Percentiles rank a stretch among this genome's conserved stretches.
phyloP scores from a whole-genome alignment of 805 yeast species.

The Lipomyces lipofer region DNA sequence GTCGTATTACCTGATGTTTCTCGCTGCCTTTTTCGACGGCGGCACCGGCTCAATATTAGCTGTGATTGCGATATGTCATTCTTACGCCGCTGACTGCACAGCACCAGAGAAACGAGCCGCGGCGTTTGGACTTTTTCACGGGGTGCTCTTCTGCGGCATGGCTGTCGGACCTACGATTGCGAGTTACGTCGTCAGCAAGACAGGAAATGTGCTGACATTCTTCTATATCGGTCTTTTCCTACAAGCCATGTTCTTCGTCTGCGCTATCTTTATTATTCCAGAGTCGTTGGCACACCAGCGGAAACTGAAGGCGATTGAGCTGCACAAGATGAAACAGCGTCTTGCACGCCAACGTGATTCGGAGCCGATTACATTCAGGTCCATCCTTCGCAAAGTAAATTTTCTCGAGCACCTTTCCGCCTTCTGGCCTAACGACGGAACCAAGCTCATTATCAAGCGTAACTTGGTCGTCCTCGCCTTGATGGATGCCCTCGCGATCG shows the following conservation, averaged over 20 bases:
- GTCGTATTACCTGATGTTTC: constrained; percentile 18
- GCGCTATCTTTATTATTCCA: constrained; percentile 16
- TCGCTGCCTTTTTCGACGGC: constrained; percentile 21
- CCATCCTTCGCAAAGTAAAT: constrained; percentile 8
- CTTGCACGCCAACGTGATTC: not conserved
- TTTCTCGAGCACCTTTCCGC: constrained; percentile 16
- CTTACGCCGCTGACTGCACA: constrained; percentile 24
- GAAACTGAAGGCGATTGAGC: constrained; percentile 10
- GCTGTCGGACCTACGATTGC: constrained; percentile 27
- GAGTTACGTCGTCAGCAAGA: constrained; percentile 8
- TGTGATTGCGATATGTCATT: constrained; percentile 26
- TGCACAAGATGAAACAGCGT: constrained; percentile 8
- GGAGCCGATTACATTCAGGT: constrained; percentile 1
- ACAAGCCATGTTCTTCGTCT: constrained; percentile 9
- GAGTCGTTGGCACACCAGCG: constrained; percentile 15
- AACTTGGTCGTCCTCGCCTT: constrained; percentile 16
- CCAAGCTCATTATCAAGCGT: constrained; percentile 16
- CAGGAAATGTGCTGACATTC: constrained; percentile 16
- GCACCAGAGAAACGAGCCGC: constrained; percentile 21
- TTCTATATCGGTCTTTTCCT: constrained; percentile 20
- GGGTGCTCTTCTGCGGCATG: constrained; percentile 18
- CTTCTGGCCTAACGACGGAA: constrained; percentile 23
- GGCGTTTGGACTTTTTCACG: constrained; percentile 25
- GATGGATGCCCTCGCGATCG: constrained; percentile 15
- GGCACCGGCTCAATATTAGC: constrained; percentile 19